A percentile compares a stretch with the other conserved stretches of the same genome.
phyloP scores from a whole-genome alignment of 108 stramenopile genomes.

The Skeletonema tropicum region DNA sequence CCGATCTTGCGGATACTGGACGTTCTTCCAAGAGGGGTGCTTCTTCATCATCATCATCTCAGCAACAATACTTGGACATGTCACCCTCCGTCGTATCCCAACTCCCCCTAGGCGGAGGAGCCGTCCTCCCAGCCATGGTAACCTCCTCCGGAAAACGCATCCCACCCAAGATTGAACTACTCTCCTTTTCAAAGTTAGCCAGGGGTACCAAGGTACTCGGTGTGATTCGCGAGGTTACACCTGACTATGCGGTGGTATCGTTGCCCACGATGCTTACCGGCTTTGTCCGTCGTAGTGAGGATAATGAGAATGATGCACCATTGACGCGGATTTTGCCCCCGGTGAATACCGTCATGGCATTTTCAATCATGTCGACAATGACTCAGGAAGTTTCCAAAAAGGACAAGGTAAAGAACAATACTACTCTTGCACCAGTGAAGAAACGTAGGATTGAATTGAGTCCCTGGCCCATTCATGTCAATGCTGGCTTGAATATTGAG shows the following conservation, averaged over 20 bases:
- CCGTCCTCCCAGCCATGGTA: constrained; percentile 54
- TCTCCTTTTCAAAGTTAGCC: constrained; percentile 67
- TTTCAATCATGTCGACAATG: constrained; percentile 63
- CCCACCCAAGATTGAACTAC: constrained; percentile 68
- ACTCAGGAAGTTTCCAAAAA: constrained; percentile 42
- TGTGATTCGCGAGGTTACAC: constrained; percentile 64
- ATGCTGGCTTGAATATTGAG: constrained; percentile 42
- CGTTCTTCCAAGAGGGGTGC: background rate
- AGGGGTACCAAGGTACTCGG: constrained; percentile 74
- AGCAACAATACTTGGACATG: constrained; percentile 4
- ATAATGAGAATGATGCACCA: constrained; percentile 32
- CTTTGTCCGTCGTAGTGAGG: constrained; percentile 69
- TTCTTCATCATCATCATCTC: constrained; percentile 6
- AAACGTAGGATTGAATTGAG: constrained; percentile 81
- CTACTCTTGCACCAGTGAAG: constrained; percentile 13
- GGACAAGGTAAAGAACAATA: constrained; percentile 13
- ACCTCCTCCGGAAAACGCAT: constrained; percentile 21
- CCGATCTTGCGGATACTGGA: background rate
- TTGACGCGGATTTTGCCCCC: constrained; percentile 49
- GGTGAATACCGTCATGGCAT: constrained; percentile 63
- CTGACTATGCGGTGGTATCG: constrained; percentile 68
- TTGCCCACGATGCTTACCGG: constrained; percentile 81
- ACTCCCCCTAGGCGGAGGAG: constrained; percentile 81
- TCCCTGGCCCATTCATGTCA: constrained; percentile 58
- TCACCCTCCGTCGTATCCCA: background rate